Base-by-base conservation (phyloP, 768 basidiomycete species). In the Xerocomus spinulosus region DNA sequence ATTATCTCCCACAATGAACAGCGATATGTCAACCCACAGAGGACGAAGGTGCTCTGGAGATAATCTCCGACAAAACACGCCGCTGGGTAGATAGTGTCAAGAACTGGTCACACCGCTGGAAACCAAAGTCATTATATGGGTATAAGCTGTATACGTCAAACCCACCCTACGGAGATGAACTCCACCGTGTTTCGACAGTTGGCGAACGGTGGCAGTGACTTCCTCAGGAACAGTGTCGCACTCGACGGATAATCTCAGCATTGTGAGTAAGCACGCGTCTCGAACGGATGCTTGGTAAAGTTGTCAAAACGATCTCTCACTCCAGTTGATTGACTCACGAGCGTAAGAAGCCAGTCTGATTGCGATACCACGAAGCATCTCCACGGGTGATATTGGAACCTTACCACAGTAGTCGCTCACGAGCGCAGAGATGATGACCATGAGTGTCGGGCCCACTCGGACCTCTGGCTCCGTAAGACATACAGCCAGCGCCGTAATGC, bases 31-130 rank as follows among this genome's bases (percentile, higher is more conserved):
- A 35, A 58, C 78, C 53, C 58, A 86, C 87, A 26, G 86, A 79
- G 42, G 78, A 70, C 2, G 83, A 79, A 32, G 64, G 60, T 24
- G 79, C 74, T n/a, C 60, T 68, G 3, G 69, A 62, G 33, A 84
- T 56, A 40, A 85, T 73, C 12, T 72, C 65, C 17, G 62, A 50
- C 17, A 90, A 73, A 5, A 68, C 51, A 9, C 70, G 62, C 53
- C 70, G 75, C 45, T 82, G 68, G 17, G 64, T 59, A 7, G 68
- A 69, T 14, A 86, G 65, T 10, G 66, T 68, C 25, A 80, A 54
- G 59, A 91, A 89, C 60, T 87, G 82, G 21, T 78, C 73, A 57
- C 86, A 89, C 46, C 87, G 78, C 88, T 91, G 56, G 28, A 42
- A 44, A 33, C 24, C 48, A 26, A 35, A 17, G 42, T 56, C 26